A percentile compares a stretch with the other conserved stretches of the same genome.
phyloP scores from a whole-genome alignment of 1,139 yeast species.

The Hyphopichia burtonii region DNA sequence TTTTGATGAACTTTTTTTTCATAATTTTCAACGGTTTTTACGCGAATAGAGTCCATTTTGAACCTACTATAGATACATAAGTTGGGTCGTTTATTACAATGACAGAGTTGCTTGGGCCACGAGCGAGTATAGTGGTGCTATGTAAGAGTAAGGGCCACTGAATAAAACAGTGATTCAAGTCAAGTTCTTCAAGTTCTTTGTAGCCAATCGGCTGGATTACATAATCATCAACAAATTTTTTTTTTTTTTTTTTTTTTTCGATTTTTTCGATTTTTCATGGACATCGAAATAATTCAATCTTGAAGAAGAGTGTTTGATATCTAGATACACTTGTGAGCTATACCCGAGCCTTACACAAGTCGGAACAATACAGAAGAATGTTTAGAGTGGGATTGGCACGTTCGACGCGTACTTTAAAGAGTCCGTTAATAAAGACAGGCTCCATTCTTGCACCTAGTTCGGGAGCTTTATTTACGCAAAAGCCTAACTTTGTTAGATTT shows the following conservation, averaged over 20 bases:
- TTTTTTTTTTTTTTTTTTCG: not conserved
- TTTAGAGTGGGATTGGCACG: conserved; percentile 15
- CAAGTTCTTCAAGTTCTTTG: no score
- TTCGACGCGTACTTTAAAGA: conserved; percentile 4
- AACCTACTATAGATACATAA: no score
- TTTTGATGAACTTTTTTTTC: no score
- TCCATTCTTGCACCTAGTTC: not conserved
- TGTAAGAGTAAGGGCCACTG: no score
- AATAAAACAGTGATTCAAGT: no score
- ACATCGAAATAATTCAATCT: not conserved
- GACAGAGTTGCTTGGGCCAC: no score
- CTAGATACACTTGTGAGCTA: no score
- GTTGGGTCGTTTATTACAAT: no score
- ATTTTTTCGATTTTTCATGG: not conserved
- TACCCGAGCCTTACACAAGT: not conserved
- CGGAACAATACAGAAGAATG: conserved; percentile 7
- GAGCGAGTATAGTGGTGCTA: no score
- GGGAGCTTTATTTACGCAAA: not conserved
- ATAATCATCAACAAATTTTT: not conserved
- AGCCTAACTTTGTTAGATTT: conserved; percentile 8
- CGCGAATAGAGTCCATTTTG: no score
- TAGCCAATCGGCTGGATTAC: not conserved
- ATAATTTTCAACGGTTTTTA: no score
- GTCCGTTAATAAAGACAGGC: conserved; percentile 4
- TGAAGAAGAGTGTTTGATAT: no score